Conservation (phyloP, 257 asterid species). For the Handroanthus guayacan region DNA sequence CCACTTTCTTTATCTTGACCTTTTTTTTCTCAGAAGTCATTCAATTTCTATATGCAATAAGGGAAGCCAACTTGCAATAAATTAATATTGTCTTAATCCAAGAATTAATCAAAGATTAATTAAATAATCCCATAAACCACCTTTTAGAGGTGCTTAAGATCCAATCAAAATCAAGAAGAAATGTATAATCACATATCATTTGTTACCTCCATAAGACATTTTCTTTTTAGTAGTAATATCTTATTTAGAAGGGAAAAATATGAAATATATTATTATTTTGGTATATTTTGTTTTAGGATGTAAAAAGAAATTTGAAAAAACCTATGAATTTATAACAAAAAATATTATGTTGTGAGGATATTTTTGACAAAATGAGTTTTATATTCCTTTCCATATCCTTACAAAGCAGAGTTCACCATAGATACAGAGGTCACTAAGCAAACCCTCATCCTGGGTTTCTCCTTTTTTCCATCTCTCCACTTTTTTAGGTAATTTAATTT, state of each 20-base stretch:
- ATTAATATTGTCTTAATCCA: constrained; percentile 18
- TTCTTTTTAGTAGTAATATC: background rate
- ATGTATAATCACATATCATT: constrained; percentile 14
- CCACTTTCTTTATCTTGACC: background rate
- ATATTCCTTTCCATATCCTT: constrained; percentile 8
- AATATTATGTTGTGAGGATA: constrained; percentile 5
- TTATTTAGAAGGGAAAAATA: no score
- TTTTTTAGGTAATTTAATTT: background rate
- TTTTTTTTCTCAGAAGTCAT: background rate
- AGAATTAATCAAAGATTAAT: background rate
- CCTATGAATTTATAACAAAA: background rate
- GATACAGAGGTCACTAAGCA: constrained; percentile 23
- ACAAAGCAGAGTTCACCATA: background rate
- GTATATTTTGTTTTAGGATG: background rate
- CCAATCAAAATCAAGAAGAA: constrained; percentile 32
- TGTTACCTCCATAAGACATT: constrained; percentile 11
- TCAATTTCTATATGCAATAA: background rate
- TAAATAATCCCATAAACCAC: background rate
- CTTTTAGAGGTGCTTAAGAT: constrained; percentile 5
- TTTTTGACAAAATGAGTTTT: constrained; percentile 11
- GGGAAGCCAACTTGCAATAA: background rate
- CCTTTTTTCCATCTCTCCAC: constrained; percentile 2
- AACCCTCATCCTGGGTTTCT: constrained; percentile 29
- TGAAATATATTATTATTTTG: no score
- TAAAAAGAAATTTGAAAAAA: no score